Conservation (phyloP, 1,139 yeast genomes). For the Cylindricascospora bacillispora region DNA sequence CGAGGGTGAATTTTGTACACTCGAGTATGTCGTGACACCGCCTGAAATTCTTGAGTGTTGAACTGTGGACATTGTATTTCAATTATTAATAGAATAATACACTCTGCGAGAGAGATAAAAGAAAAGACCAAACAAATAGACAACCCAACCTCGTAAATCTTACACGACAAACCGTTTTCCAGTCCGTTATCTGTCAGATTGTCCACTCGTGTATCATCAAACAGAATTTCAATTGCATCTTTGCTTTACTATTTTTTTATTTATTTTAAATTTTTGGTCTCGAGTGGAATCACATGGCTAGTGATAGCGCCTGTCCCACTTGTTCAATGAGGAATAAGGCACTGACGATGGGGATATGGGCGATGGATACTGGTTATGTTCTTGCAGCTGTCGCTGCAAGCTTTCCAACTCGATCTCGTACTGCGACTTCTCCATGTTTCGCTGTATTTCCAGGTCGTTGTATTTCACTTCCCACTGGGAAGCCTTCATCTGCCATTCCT, state of each 20-base stretch:
- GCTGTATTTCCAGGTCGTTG: slow-evolving; percentile 13
- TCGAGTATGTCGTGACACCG: slow-evolving; percentile 1
- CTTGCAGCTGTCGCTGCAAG: slow-evolving; percentile 7
- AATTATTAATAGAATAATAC: no score
- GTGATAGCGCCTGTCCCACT: neutral
- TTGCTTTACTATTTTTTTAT: neutral
- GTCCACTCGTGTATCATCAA: neutral
- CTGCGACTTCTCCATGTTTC: slow-evolving; percentile 7
- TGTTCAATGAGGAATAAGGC: slow-evolving; percentile 2
- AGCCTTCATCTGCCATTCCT: slow-evolving; percentile 2
- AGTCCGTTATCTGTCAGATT: no score
- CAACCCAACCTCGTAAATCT: neutral
- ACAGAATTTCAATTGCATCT: neutral
- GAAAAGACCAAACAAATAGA: neutral
- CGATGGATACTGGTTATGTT: slow-evolving; percentile 4
- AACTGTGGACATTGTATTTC: slow-evolving; percentile 1
- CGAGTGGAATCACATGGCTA: neutral
- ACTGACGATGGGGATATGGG: slow-evolving; percentile 1
- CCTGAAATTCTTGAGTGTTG: slow-evolving; percentile 2
- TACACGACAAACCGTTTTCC: neutral
- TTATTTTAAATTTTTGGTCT: neutral
- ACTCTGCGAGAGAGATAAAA: neutral
- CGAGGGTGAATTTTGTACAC: slow-evolving; percentile 3
- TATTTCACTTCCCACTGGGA: slow-evolving; percentile 10
- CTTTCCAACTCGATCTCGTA: slow-evolving; percentile 11